Percentiles rank a stretch among this genome's conserved stretches.
Evolutionary conservation across 257 asterid species (phyloP).

Genomic region (Rhazya stricta): DNA sequence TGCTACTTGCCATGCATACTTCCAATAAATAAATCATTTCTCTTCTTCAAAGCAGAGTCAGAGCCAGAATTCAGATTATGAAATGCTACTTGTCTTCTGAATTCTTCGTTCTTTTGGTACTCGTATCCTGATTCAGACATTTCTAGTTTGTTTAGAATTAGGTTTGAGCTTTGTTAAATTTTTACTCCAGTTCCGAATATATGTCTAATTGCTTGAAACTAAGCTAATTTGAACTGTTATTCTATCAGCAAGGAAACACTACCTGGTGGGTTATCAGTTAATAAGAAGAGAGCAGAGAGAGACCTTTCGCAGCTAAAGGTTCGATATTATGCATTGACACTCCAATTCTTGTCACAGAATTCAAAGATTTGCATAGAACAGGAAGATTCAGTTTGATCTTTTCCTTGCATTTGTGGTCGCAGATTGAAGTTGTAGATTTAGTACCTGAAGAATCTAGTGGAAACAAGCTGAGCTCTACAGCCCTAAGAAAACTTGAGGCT

Average conservation of each 20-base stretch:
- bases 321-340: background rate
- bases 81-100: background rate
- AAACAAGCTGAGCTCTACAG: conserved; percentile 72
- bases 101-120: background rate
- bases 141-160: background rate
- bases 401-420: background rate
- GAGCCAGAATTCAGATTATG: background rate
- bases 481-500: conserved; percentile 67
- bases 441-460: conserved; percentile 64
- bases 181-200: background rate
- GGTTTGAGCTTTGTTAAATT: background rate
- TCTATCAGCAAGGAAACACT: conserved; percentile 75
- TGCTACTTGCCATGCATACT: background rate
- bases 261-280: conserved; percentile 80
- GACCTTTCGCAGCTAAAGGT: conserved; percentile 77
- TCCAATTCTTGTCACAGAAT: background rate
- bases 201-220: background rate
- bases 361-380: too few species aligned
- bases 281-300: conserved; percentile 73
- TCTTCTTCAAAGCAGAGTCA: background rate
- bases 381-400: background rate
- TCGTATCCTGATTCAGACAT: background rate
- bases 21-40: background rate
- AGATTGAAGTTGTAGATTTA: conserved; percentile 82
- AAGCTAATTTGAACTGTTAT: conserved; percentile 24